Conservation (phyloP, 1,284 basidiomycete genomes). For the Phylloboletellus chloephorus region DNA sequence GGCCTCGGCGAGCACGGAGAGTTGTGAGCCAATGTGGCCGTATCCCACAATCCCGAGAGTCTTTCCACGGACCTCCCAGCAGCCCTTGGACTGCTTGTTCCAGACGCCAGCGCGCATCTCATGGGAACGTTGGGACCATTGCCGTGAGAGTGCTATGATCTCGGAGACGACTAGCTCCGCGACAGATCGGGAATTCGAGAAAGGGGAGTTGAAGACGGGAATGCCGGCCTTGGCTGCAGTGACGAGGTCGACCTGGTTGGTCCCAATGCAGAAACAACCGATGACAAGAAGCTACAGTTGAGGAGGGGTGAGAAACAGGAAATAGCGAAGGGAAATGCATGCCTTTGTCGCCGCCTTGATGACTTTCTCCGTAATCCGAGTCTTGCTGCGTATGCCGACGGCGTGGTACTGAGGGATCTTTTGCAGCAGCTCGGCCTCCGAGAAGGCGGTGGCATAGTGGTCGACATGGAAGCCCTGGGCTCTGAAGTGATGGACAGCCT, state of each 20-base stretch:
- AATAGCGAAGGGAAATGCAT: conserved; percentile 16
- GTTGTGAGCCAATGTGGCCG: conserved; percentile 97
- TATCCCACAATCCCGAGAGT: conserved; percentile 98
- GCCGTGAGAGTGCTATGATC: conserved; percentile 90
- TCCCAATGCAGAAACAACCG: conserved; percentile 99
- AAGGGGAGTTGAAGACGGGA: conserved; percentile 99
- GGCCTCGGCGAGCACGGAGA: conserved; percentile 95
- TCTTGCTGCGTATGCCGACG: conserved; percentile 96
- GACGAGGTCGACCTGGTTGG: conserved; percentile 93
- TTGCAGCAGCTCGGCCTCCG: conserved; percentile 87
- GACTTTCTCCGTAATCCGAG: conserved; percentile 88
- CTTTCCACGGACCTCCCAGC: conserved; percentile 98
- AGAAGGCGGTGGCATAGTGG: conserved; percentile 81
- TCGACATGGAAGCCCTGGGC: conserved; percentile 92
- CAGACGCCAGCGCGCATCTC: conserved; percentile 90
- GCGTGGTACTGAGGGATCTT: conserved; percentile 90
- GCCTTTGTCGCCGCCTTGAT: conserved; percentile 84
- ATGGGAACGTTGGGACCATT: conserved; percentile 83
- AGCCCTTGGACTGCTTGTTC: conserved; percentile 99
- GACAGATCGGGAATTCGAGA: conserved; percentile 98
- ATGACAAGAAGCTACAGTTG: conserved; percentile 79
- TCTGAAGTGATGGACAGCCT: conserved; percentile 80
- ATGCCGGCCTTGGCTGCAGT: conserved; percentile 87
- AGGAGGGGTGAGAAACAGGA: conserved; percentile 7
- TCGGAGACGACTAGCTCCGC: conserved; percentile 97